Evolutionary conservation across 768 basidiomycete species (phyloP).

Genomic region (Termitomyces sp.): DNA sequence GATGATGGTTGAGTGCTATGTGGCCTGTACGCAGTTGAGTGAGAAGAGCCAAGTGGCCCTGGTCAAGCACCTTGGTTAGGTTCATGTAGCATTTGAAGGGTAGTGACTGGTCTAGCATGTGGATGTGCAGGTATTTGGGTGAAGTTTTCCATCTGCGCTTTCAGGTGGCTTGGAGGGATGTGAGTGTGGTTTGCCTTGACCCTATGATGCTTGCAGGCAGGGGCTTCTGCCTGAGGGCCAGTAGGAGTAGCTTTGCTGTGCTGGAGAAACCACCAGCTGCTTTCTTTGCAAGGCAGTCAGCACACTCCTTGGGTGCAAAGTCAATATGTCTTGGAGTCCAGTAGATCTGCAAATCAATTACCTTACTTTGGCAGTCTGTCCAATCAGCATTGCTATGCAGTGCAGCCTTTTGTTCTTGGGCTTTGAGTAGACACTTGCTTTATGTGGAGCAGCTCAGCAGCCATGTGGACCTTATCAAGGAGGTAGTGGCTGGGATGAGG

Average conservation of each 20-base stretch:
- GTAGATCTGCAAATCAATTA: not conserved
- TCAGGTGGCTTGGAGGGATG: not conserved
- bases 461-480: too few relatives aligned
- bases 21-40: constrained; percentile 27
- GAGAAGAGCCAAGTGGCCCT: constrained; percentile 10
- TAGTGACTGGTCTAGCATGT: constrained; percentile 1
- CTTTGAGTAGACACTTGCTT: too few relatives aligned
- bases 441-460: too few relatives aligned
- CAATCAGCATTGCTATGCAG: too few relatives aligned
- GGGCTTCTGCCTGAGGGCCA: not conserved
- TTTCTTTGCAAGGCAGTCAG: not conserved
- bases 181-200: not conserved
- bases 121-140: not conserved
- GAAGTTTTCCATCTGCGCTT: constrained; percentile 3
- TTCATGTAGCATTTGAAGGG: constrained; percentile 5
- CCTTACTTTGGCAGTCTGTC: too few relatives aligned
- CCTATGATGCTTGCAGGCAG: not conserved
- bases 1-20: constrained; percentile 21
- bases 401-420: too few relatives aligned
- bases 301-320: not conserved
- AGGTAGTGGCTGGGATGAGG: too few relatives aligned
- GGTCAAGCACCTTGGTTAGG: not conserved
- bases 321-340: not conserved
- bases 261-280: not conserved
- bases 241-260: not conserved